Percentiles rank a stretch among this genome's conserved stretches.
Evolutionary conservation across 75 land plant species (phyloP).

Genomic region (Sequoia sempervirens): DNA sequence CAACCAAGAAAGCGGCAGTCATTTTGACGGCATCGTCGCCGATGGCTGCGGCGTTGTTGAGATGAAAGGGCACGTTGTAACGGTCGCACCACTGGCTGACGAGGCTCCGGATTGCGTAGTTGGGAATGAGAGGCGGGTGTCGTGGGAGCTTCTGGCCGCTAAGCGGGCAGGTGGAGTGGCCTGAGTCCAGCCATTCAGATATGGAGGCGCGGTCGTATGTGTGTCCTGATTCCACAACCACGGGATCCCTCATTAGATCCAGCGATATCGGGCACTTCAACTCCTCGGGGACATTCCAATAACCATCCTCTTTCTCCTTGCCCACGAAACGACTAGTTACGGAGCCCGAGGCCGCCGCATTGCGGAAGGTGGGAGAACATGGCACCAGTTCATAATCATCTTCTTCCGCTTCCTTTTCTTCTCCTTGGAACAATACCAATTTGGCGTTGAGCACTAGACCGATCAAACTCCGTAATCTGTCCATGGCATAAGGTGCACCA

Average conservation of each 20-base stretch:
- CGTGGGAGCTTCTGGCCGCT: constrained; percentile 46
- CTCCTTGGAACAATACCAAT: constrained; percentile 2
- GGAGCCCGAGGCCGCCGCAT: neutral
- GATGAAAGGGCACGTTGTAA: constrained; percentile 9
- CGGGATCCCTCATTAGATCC: constrained; percentile 79
- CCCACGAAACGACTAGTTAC: constrained; percentile 5
- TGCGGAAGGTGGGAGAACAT: neutral
- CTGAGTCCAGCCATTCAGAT: no score
- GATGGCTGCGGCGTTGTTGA: constrained; percentile 6
- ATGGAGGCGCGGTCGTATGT: no score
- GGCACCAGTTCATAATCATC: neutral
- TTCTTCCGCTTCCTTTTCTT: neutral
- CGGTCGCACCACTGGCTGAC: constrained; percentile 66
- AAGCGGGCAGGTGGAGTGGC: neutral
- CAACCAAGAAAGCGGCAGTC: constrained; percentile 58
- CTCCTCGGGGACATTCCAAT: constrained; percentile 41
- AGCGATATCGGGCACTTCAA: constrained; percentile 64
- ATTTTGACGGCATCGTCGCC: constrained; percentile 43
- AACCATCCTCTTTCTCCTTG: neutral
- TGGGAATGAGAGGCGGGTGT: constrained; percentile 50
- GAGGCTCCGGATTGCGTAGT: constrained; percentile 57
- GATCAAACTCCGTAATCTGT: constrained; percentile 39
- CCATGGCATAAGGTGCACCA: constrained; percentile 30
- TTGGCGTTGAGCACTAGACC: constrained; percentile 21
- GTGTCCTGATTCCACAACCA: constrained; percentile 26